phyloP scores from a whole-genome alignment of 2,329 filamentous ascomycete genomes.

The Celoporthe dispersa region DNA sequence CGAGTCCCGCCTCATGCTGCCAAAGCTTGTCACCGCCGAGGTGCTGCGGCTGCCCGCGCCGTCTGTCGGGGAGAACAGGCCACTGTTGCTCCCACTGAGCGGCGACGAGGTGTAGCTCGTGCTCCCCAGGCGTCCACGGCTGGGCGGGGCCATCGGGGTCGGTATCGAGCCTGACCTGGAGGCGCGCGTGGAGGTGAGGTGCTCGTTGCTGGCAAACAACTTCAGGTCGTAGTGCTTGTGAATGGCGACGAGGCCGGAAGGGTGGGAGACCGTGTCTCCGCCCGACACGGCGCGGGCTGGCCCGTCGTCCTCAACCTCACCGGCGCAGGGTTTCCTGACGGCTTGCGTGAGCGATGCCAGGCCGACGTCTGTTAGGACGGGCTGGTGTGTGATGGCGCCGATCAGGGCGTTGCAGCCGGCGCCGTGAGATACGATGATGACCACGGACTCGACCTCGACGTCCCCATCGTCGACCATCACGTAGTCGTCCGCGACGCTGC shows the following conservation, averaged over 20 bases:
- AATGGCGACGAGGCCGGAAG: slow-evolving; percentile 47
- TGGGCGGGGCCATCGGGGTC: slow-evolving; percentile 36
- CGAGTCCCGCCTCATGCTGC: slow-evolving; percentile 41
- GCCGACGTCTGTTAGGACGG: slow-evolving; percentile 86
- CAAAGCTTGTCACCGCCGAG: slow-evolving; percentile 49
- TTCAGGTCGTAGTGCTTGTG: slow-evolving; percentile 74
- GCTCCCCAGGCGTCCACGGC: slow-evolving; percentile 46
- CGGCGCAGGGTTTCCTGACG: slow-evolving; percentile 57
- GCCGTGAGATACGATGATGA: slow-evolving; percentile 90
- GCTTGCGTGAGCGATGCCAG: slow-evolving; percentile 94
- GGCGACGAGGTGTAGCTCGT: slow-evolving; percentile 45
- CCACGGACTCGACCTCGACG: slow-evolving; percentile 72
- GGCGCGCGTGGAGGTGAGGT: slow-evolving; percentile 56
- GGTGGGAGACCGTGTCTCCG: slow-evolving; percentile 28
- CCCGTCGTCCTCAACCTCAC: slow-evolving; percentile 34
- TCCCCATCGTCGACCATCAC: slow-evolving; percentile 50
- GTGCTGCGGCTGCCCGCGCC: slow-evolving; percentile 46
- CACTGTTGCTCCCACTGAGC: slow-evolving; percentile 22
- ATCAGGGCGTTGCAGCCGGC: slow-evolving; percentile 96
- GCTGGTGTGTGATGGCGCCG: slow-evolving; percentile 87
- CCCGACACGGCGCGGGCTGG: slow-evolving; percentile 32
- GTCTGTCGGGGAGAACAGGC: slow-evolving; percentile 31
- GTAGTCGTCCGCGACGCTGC: slow-evolving; percentile 40
- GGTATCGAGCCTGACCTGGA: slow-evolving; percentile 36
- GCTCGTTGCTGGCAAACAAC: slow-evolving; percentile 75